Evolutionary conservation across 2,329 filamentous ascomycete species (phyloP).

Genomic region (Rhytidhysteron rufulum): DNA sequence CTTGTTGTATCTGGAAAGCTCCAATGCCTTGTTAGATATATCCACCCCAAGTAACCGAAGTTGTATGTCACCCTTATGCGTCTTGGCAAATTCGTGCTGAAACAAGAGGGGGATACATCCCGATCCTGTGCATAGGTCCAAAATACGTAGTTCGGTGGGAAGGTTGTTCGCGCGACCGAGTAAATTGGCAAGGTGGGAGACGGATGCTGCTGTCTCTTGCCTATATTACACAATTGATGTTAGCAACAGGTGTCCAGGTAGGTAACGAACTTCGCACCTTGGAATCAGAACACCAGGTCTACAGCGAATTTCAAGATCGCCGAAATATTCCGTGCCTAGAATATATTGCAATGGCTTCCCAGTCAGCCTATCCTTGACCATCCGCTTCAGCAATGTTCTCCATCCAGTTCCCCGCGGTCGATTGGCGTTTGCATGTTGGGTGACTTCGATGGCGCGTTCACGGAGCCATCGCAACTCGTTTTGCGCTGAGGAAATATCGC

Average conservation of each 20-base stretch:
- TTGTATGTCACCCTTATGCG: constrained; percentile 14
- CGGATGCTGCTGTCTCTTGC: constrained; percentile 44
- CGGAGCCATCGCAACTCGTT: constrained; percentile 72
- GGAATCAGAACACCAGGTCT: constrained; percentile 79
- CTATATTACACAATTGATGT: constrained; percentile 18
- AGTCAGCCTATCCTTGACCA: constrained; percentile 43
- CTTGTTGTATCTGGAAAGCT: constrained; percentile 65
- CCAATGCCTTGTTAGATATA: constrained; percentile 62
- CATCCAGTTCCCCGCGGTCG: constrained; percentile 14
- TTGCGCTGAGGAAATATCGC: constrained; percentile 58
- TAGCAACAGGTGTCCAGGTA: neutral
- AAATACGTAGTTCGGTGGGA: constrained; percentile 51
- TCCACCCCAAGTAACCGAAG: constrained; percentile 68
- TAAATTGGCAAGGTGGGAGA: constrained; percentile 25
- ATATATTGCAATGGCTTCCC: constrained; percentile 87
- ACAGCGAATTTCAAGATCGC: constrained; percentile 74
- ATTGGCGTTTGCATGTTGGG: constrained; percentile 12
- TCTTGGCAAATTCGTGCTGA: constrained; percentile 54
- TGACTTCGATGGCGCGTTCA: constrained; percentile 47
- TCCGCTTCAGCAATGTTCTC: constrained; percentile 29
- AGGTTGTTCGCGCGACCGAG: constrained; percentile 20
- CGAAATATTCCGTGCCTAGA: constrained; percentile 84
- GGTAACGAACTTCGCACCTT: constrained; percentile 45
- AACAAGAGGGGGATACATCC: constrained; percentile 85
- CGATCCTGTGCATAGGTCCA: constrained; percentile 88